Evolutionary conservation across 768 basidiomycete genomes (phyloP).

Genomic region (Psilocybe cyanescens): DNA sequence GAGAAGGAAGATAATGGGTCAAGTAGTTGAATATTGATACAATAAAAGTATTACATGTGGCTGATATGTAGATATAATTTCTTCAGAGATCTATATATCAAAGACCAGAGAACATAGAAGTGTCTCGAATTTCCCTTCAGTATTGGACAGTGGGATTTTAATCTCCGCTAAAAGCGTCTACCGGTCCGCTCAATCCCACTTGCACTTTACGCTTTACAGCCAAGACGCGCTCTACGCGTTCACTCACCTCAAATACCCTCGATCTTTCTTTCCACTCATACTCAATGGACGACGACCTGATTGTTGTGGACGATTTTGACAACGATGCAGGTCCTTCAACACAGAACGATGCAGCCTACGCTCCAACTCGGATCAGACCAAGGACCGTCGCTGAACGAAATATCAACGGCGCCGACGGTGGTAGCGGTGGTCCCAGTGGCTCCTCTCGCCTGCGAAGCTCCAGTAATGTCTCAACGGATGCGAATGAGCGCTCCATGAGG

Average conservation of each 20-base stretch:
- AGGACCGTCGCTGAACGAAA: slow-evolving; percentile 30
- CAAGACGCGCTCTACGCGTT: not conserved
- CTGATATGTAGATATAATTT: too few species aligned
- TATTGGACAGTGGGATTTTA: not conserved
- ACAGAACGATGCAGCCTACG: slow-evolving; percentile 10
- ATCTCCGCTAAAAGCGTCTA: not conserved
- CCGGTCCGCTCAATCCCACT: not conserved
- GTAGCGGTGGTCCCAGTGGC: not conserved
- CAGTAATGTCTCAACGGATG: slow-evolving; percentile 30
- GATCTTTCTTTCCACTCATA: not conserved
- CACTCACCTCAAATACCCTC: not conserved
- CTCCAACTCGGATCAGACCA: slow-evolving; percentile 21
- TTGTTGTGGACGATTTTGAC: slow-evolving; percentile 65
- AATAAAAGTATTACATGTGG: not conserved
- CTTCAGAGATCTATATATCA: too few species aligned
- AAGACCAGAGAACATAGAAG: too few species aligned
- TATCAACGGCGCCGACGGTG: slow-evolving; percentile 5
- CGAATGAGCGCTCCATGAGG: slow-evolving; percentile 59
- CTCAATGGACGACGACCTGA: slow-evolving; percentile 62
- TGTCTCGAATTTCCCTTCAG: too few species aligned
- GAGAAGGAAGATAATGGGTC: too few species aligned
- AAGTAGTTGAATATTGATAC: not conserved
- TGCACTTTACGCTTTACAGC: too few species aligned
- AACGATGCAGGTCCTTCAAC: slow-evolving; percentile 40
- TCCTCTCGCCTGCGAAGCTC: slow-evolving; percentile 39